phyloP scores from a whole-genome alignment of 1,284 basidiomycete genomes.

The Moesziomyces antarcticus region DNA sequence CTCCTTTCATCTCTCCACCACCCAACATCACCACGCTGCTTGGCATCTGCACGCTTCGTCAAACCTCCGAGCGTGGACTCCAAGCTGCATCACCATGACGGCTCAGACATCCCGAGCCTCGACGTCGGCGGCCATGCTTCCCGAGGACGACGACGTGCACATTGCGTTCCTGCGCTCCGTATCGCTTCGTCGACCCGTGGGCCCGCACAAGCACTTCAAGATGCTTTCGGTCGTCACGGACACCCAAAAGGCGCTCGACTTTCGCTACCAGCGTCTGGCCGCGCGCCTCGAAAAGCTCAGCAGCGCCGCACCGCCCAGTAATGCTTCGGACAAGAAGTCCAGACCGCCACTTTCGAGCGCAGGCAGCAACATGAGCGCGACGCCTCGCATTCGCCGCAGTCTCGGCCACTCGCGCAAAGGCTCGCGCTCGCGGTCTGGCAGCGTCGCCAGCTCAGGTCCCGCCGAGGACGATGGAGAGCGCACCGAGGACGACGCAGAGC shows the following conservation, averaged over 20 bases:
- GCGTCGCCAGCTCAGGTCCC: conserved; percentile 34
- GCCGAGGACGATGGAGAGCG: conserved; percentile 34
- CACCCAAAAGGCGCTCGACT: conserved; percentile 42
- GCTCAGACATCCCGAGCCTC: conserved; percentile 11
- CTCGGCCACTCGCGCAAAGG: conserved; percentile 12
- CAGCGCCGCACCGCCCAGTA: conserved; percentile 35
- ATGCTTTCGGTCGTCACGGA: conserved; percentile 51
- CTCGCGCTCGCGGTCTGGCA: conserved; percentile 41
- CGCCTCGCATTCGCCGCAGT: conserved; percentile 22
- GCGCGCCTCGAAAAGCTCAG: conserved; percentile 37
- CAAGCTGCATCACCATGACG: conserved; percentile 6
- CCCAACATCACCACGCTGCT: background rate
- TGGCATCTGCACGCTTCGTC: background rate
- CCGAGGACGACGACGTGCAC: conserved; percentile 41
- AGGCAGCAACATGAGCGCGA: conserved; percentile 8
- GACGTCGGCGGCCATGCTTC: conserved; percentile 17
- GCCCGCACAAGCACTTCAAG: conserved; percentile 61
- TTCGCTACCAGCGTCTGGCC: conserved; percentile 20
- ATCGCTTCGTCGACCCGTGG: conserved; percentile 52
- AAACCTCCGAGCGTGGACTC: background rate
- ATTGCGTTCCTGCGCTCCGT: conserved; percentile 57
- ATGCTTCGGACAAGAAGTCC: conserved; percentile 21
- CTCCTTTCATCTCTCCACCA: too few relatives aligned
- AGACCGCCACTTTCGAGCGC: conserved; percentile 14
- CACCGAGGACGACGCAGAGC: conserved; percentile 34